Evolutionary conservation across 257 asterid species (phyloP), one percentile per base, ranked within the genome.

Genomic region (Fraxinus americana): DNA sequence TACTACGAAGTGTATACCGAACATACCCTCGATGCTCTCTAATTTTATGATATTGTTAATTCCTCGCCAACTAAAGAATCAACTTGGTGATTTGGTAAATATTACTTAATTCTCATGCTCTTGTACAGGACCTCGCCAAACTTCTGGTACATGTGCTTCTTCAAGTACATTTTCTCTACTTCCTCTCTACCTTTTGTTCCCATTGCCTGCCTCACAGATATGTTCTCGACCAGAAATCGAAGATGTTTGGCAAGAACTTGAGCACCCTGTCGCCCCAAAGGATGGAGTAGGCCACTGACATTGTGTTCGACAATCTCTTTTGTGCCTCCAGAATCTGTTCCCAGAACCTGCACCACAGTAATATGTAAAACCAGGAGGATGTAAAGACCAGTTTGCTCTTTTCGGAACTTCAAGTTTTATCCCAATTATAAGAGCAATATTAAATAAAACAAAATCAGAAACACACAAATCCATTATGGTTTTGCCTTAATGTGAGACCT

Each of bases 271-370:
- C 93, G 96, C 38, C 97, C 98, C 84, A 93, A 39, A n/a, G 97
- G 90, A 81, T 96, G 99, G 63, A 96, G 94, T 8, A 96, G 91
- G 57, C 99, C 99, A 0, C 96, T 92, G 72, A 77, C 78, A 32
- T 91, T 96, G 79, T 96, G 92, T 68, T 96, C 96, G 13, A 93
- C 97, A 3, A 96, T 88, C 87, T 96, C 99, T 75, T 81, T 87
- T 13, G 99, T 93, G 78, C 98, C 99, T 70, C 99, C 99, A 25
- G 96, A 87, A 83, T 91, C 92, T 0, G 99, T 96, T 83, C 98
- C 99, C 57, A 96, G 90, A 50, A 96, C 93, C 99, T 95, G 83
- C 81, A 82, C 54, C 71, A 25, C 25, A 25, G 17, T 30, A 63
- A 25, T 63, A 63, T 11, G 69, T 32, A 30, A 63, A 63, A 63